Conservation (phyloP, 768 basidiomycete genomes). For the Hortiboletus flavorubellus region DNA sequence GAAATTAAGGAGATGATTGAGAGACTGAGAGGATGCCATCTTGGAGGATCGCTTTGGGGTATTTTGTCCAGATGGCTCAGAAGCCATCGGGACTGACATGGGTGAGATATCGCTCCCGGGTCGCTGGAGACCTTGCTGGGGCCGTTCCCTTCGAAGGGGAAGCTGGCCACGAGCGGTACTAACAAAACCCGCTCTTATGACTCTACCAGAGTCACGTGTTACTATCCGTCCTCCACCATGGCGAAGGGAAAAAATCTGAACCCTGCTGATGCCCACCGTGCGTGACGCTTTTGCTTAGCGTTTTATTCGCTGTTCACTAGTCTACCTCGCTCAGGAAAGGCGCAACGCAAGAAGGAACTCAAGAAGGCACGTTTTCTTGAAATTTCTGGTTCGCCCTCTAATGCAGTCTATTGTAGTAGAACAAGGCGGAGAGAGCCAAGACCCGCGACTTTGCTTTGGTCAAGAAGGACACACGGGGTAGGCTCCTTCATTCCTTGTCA, state of each 20-base stretch:
- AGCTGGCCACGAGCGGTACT: constrained; percentile 25
- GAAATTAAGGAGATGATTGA: constrained; percentile 92
- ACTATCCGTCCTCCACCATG: constrained; percentile 40
- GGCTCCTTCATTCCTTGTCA: constrained; percentile 9
- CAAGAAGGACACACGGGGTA: constrained; percentile 90
- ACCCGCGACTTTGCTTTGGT: constrained; percentile 85
- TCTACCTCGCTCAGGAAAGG: constrained; percentile 61
- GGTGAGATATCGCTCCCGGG: constrained; percentile 11
- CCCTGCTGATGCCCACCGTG: constrained; percentile 92
- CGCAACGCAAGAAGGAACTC: constrained; percentile 89
- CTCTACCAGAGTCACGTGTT: constrained; percentile 30
- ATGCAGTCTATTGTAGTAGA: constrained; percentile 57
- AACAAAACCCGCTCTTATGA: constrained; percentile 9
- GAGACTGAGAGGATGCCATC: constrained; percentile 62
- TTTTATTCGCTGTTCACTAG: constrained; percentile 1
- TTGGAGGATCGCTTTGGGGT: constrained; percentile 61
- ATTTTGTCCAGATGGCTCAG: constrained; percentile 24
- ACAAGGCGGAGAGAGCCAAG: constrained; percentile 82
- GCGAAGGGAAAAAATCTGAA: constrained; percentile 84
- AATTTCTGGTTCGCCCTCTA: constrained; percentile 12
- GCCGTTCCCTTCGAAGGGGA: constrained; percentile 51
- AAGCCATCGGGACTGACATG: constrained; percentile 30
- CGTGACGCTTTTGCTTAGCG: constrained; percentile 30
- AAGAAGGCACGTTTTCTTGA: constrained; percentile 61
- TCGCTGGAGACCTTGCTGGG: constrained; percentile 21